Evolutionary conservation across 2,329 filamentous ascomycete genomes (phyloP).

Genomic region (Coniochaeta ligniaria): DNA sequence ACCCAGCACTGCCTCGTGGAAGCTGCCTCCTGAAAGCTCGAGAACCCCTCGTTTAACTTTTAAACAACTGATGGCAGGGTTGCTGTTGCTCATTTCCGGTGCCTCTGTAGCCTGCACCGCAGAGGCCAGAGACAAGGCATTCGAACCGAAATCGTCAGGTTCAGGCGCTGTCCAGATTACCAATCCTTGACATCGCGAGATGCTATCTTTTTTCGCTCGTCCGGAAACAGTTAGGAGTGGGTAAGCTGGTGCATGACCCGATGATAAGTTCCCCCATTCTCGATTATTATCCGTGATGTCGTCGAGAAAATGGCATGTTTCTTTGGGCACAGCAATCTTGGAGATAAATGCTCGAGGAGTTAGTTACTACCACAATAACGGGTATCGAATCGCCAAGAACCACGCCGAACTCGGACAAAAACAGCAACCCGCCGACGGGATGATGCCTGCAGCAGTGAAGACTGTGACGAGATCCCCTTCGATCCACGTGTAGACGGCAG

Average conservation of each 20-base stretch:
- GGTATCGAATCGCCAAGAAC: too few relatives aligned
- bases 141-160: background rate
- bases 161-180: background rate
- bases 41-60: background rate
- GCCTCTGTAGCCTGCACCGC: background rate
- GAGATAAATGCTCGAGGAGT: background rate
- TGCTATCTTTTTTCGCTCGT: too few relatives aligned
- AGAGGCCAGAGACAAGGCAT: background rate
- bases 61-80: too few relatives aligned
- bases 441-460: too few relatives aligned
- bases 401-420: too few relatives aligned
- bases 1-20: background rate
- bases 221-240: background rate
- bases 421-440: too few relatives aligned
- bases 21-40: background rate
- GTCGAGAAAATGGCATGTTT: background rate
- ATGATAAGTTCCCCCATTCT: too few relatives aligned
- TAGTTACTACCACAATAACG: too few relatives aligned
- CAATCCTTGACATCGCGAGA: background rate
- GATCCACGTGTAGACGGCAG: too few relatives aligned
- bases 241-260: background rate
- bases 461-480: background rate
- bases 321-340: background rate
- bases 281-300: background rate
- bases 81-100: background rate